A percentile compares a stretch with the other conserved stretches of the same genome.
Conservation (phyloP, 83 land plant genomes). For the Picea abies region DNA sequence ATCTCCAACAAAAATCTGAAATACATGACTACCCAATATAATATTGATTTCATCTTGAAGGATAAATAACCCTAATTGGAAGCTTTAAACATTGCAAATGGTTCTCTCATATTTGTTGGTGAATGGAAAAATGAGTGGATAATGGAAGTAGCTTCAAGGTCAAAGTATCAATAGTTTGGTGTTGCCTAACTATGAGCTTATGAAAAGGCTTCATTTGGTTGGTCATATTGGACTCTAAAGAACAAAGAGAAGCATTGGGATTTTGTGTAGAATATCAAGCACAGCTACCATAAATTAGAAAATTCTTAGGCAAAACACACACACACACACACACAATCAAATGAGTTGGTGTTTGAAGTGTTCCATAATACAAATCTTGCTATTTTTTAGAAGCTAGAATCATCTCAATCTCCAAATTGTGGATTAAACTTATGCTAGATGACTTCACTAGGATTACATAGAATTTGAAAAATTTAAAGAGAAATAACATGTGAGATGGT, state of each 20-base stretch:
- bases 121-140: slow-evolving; percentile 86
- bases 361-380: too few relatives aligned
- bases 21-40: slow-evolving; percentile 36
- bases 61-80: slow-evolving; percentile 47
- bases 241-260: slow-evolving; percentile 71
- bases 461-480: too few relatives aligned
- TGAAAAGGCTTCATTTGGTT: slow-evolving; percentile 17
- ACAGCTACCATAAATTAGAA: slow-evolving; percentile 41
- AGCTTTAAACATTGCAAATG: slow-evolving; percentile 51
- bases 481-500: too few relatives aligned
- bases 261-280: slow-evolving; percentile 62
- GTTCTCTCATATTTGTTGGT: slow-evolving; percentile 79
- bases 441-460: too few relatives aligned
- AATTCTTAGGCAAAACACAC: too few relatives aligned
- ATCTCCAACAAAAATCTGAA: too few relatives aligned
- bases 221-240: slow-evolving; percentile 81
- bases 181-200: slow-evolving; percentile 71
- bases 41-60: slow-evolving; percentile 57
- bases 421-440: too few relatives aligned
- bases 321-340: too few relatives aligned
- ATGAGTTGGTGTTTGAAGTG: too few relatives aligned
- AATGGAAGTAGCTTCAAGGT: slow-evolving; percentile 36
- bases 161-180: slow-evolving; percentile 61
- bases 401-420: too few relatives aligned
- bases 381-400: too few relatives aligned